phyloP scores from a whole-genome alignment of 805 yeast species.

The Candida tibetensis region DNA sequence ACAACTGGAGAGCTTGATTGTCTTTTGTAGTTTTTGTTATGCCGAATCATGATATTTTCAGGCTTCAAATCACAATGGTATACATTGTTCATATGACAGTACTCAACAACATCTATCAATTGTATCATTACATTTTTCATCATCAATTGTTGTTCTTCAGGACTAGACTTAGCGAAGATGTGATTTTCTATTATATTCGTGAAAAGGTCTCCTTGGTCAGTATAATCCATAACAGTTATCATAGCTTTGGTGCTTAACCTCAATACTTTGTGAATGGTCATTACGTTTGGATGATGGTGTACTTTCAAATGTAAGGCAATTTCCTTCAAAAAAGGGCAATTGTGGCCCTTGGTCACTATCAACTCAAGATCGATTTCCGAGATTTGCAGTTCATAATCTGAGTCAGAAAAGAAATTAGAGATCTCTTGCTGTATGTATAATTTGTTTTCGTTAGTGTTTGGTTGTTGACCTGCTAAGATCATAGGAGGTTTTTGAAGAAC shows the following conservation, averaged over 20 bases:
- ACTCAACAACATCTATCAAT: constrained; percentile 35
- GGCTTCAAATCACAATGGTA: constrained; percentile 46
- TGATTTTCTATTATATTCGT: constrained; percentile 76
- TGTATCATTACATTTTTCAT: constrained; percentile 45
- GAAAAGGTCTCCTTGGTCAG: constrained; percentile 82
- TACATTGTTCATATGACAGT: constrained; percentile 30
- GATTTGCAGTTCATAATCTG: not conserved
- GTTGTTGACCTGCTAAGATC: constrained; percentile 24
- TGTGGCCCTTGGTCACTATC: constrained; percentile 23
- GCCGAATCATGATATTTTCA: constrained; percentile 38
- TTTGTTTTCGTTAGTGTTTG: constrained; percentile 30
- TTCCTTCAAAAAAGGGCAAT: constrained; percentile 52
- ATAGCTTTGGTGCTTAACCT: constrained; percentile 52
- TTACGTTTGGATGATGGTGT: constrained; percentile 75
- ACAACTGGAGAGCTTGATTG: constrained; percentile 14
- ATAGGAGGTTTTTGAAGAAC: constrained; percentile 48
- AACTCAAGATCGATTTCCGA: constrained; percentile 21
- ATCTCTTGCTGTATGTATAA: constrained; percentile 27
- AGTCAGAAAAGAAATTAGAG: constrained; percentile 14
- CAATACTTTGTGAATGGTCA: constrained; percentile 70
- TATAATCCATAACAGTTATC: constrained; percentile 83
- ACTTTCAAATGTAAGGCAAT: constrained; percentile 71
- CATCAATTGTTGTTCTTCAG: constrained; percentile 47
- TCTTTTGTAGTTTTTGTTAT: constrained; percentile 26
- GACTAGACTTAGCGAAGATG: constrained; percentile 54